Conservation (phyloP, 2,329 filamentous ascomycete genomes). For the Talaromyces sp. region DNA sequence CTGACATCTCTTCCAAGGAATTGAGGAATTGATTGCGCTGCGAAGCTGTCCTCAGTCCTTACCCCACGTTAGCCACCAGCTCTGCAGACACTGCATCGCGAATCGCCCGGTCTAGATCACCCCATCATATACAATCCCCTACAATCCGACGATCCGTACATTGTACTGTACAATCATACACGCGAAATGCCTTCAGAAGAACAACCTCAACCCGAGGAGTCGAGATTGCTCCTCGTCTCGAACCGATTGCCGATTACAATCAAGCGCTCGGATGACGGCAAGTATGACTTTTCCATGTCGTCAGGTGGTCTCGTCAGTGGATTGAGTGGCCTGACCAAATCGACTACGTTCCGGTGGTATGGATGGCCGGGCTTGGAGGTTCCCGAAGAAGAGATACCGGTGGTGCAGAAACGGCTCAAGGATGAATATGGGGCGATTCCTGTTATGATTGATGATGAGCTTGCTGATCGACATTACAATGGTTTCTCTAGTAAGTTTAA, state of each 20-base stretch:
- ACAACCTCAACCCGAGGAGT: conserved; percentile 36
- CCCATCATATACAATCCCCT: neutral
- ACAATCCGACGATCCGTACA: neutral
- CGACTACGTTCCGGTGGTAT: conserved; percentile 96
- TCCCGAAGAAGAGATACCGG: conserved; percentile 74
- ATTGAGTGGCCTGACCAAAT: conserved; percentile 85
- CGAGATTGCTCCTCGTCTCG: conserved; percentile 76
- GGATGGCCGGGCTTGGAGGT: conserved; percentile 95
- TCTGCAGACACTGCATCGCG: neutral
- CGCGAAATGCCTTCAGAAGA: conserved; percentile 38
- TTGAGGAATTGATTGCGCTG: neutral
- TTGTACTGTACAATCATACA: neutral
- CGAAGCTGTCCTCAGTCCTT: neutral
- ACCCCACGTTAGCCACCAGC: neutral
- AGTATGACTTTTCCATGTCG: conserved; percentile 93
- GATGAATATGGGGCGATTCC: conserved; percentile 87
- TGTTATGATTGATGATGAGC: conserved; percentile 88
- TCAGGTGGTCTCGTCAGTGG: conserved; percentile 94
- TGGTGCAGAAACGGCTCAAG: conserved; percentile 74
- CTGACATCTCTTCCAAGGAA: neutral
- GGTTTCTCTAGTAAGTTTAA: conserved; percentile 80
- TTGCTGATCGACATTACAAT: conserved; percentile 95
- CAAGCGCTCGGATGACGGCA: conserved; percentile 86
- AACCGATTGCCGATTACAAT: conserved; percentile 96
- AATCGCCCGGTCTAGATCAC: conserved; percentile 3